These are phyloP conservation scores for Turritis glabra DNA, from an alignment of 345 rosid genomes.

Conservation along the genomic window DNA sequence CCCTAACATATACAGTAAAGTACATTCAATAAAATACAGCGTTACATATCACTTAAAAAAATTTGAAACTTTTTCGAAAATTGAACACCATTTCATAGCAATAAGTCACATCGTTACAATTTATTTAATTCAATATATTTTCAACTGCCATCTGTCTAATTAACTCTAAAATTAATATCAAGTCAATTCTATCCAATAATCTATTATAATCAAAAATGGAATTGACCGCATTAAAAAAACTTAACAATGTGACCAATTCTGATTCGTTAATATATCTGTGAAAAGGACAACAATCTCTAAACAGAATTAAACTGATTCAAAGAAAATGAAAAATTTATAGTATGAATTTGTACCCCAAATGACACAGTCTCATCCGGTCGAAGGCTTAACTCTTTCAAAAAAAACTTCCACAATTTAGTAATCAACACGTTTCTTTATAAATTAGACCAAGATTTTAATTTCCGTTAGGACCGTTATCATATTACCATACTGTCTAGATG, in stretches of 20 bases:
- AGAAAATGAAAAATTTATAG: background rate
- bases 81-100: background rate
- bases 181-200: background rate
- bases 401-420: background rate
- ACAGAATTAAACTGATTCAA: background rate
- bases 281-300: background rate
- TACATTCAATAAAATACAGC: background rate
- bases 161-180: background rate
- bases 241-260: background rate
- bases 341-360: background rate
- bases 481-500: background rate
- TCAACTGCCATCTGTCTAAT: background rate
- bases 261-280: background rate
- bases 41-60: no score
- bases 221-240: background rate
- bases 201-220: background rate
- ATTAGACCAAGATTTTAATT: no score
- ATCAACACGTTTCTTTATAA: background rate
- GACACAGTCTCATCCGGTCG: background rate
- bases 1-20: no score
- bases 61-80: no score
- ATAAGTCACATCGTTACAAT: background rate
- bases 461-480: background rate
- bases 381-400: no score
- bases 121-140: background rate